phyloP scores from a whole-genome alignment of 176 grass and related monocot genomes.

The Avena sativa region DNA sequence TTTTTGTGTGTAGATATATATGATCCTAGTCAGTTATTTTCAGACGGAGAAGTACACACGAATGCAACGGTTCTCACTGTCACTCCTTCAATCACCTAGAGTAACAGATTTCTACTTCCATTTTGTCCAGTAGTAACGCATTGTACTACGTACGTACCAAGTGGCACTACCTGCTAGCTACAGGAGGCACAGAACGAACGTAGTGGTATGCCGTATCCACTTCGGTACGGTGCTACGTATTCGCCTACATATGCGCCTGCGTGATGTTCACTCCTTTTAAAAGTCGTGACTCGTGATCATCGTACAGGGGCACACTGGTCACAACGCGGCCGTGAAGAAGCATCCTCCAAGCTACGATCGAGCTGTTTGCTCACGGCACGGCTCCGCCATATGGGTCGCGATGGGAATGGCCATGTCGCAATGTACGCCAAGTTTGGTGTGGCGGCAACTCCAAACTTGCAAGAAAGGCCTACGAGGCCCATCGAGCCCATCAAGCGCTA shows the following conservation, averaged over 20 bases:
- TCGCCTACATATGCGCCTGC: background rate
- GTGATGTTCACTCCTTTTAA: background rate
- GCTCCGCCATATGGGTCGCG: no score
- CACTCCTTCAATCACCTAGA: background rate
- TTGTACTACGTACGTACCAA: background rate
- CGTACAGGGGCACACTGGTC: background rate
- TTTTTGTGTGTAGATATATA: no score
- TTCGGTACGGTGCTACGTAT: background rate
- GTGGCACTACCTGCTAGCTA: background rate
- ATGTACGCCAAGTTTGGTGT: no score
- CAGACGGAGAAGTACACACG: no score
- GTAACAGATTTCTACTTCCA: slow-evolving; percentile 42
- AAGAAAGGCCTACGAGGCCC: no score
- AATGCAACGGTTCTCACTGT: background rate
- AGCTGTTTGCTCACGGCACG: no score
- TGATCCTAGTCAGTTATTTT: no score
- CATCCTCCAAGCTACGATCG: no score
- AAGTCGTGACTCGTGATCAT: background rate
- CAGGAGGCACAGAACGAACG: background rate
- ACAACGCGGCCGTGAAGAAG: background rate
- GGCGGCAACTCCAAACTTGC: no score
- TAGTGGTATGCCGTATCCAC: background rate
- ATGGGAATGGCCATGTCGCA: no score
- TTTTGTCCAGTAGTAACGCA: slow-evolving; percentile 7
- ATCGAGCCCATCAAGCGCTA: no score